These are phyloP conservation scores for Colletotrichum sp. DNA, from an alignment of 2,329 filamentous ascomycete species.

Conservation along the genomic window DNA sequence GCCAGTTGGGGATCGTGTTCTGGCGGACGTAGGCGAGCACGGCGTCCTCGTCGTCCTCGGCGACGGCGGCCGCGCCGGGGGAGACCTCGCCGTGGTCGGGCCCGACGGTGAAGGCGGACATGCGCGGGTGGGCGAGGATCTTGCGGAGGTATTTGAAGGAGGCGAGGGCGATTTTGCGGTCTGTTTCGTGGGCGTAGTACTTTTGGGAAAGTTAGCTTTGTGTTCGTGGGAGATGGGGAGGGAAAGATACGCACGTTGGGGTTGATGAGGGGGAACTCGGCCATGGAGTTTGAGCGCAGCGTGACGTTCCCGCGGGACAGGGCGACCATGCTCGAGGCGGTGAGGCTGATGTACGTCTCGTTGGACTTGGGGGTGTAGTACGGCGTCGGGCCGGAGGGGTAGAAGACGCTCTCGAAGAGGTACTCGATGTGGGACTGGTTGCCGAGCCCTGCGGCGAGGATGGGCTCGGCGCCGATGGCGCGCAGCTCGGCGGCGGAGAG, in stretches of 20 bases:
- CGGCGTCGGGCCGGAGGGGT: conserved; percentile 30
- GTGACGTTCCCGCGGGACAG: conserved; percentile 27
- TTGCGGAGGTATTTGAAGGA: conserved; percentile 36
- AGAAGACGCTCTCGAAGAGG: conserved; percentile 31
- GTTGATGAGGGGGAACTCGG: conserved; percentile 25
- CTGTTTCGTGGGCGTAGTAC: conserved; percentile 30
- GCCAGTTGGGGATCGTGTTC: conserved; percentile 36
- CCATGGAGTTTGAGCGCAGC: conserved; percentile 24
- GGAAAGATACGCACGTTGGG: conserved; percentile 23
- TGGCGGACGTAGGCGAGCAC: conserved; percentile 31
- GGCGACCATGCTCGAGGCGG: conserved; percentile 27
- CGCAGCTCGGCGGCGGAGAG: conserved; percentile 23
- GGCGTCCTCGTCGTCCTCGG: conserved; percentile 28
- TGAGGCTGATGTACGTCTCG: conserved; percentile 30
- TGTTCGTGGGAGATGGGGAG: not conserved
- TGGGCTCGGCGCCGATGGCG: conserved; percentile 24
- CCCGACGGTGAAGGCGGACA: conserved; percentile 28
- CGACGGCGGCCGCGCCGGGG: conserved; percentile 23
- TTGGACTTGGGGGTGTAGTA: conserved; percentile 27
- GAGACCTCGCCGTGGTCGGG: conserved; percentile 28
- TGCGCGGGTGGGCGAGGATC: conserved; percentile 29
- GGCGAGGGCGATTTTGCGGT: conserved; percentile 34
- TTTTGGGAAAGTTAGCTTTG: conserved; percentile 21
- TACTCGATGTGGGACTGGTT: conserved; percentile 32
- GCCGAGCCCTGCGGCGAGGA: conserved; percentile 23